Evolutionary conservation across 352 stramenopile genomes (phyloP), one percentile per base, ranked within the genome.

Genomic region (Pythium chondricola): DNA sequence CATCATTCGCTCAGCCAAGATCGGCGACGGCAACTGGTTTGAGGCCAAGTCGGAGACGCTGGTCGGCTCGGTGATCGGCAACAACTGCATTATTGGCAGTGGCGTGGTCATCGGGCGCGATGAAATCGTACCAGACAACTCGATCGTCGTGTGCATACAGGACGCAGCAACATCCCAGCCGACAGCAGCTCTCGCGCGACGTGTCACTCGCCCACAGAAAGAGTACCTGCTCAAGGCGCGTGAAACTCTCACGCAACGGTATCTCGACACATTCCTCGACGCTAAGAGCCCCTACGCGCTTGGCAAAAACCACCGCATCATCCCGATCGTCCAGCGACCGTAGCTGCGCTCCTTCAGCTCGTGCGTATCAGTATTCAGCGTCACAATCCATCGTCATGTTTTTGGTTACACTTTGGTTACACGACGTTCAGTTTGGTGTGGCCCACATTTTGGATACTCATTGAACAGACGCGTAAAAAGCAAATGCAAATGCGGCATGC

Each of bases 61-160:
- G 7, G 53, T 43, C 1, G 78, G 80, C 38, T 86, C 78, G 2
- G 63, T 84, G 31, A 77, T 94, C 44, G 83, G 83, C 27, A 77
- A 72, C 56, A 82, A 89, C 55, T 94, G 83, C 55, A 43, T 92
- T 47, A 85, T 94, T 33, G 83, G 83, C 51, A 86, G 74, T 39
- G 74, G 80, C 57, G 78, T 94, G 53, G 67, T 91, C 21, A 69
- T 94, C 52, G 67, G 63, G 17, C 61, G 54, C n/a, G 52, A 68
- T 46, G 80, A 91, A 49, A 49, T 52, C 44, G 51, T 94, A 9
- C 62, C 73, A 1, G 79, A 92, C 65, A 85, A 87, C 55, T 72
- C 75, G 1, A 73, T 94, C 29, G 57, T 94, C 18, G 78, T 91
- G 39, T 74, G 61, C 20, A 69, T 86, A n/a, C 56, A 69, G 48